Conservation (phyloP, 2,329 filamentous ascomycete species). For the Paraphoma sp. region DNA sequence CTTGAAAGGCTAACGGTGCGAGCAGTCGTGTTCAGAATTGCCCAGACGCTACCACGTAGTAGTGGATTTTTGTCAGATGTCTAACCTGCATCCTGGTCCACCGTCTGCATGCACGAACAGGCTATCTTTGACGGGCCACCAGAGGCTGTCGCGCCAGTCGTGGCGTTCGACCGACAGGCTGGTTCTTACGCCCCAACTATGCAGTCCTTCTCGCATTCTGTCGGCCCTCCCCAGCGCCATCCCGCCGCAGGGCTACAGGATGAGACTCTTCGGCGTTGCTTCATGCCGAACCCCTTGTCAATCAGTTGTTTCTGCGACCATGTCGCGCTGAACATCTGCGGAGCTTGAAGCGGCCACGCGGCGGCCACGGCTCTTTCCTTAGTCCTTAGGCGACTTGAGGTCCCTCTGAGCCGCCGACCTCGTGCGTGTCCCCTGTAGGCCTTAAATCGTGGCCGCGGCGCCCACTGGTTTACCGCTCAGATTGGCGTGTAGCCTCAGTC, state of each 20-base stretch:
- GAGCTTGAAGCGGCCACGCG: constrained; percentile 30
- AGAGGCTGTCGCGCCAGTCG: constrained; percentile 8
- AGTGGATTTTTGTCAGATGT: background rate
- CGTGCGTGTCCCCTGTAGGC: constrained; percentile 20
- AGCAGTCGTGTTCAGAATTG: constrained; percentile 12
- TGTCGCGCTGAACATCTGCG: constrained; percentile 16
- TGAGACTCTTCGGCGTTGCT: constrained; percentile 10
- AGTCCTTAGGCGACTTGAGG: constrained; percentile 9
- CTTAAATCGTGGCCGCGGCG: background rate
- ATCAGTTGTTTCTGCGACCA: constrained; percentile 12
- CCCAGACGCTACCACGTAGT: constrained; percentile 12
- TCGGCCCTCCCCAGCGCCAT: constrained; percentile 12
- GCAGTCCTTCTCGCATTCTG: constrained; percentile 14
- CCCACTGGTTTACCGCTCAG: constrained; percentile 18
- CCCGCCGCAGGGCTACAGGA: constrained; percentile 7
- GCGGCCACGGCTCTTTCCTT: constrained; percentile 28
- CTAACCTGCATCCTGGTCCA: background rate
- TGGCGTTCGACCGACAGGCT: constrained; percentile 26
- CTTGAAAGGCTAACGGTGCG: constrained; percentile 14
- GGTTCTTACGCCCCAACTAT: constrained; percentile 17
- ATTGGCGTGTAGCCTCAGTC: constrained; percentile 15
- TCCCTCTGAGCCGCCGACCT: constrained; percentile 15
- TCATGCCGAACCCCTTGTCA: constrained; percentile 11
- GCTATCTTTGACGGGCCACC: constrained; percentile 13
- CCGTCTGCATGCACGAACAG: constrained; percentile 16